Conservation (phyloP, 257 asterid genomes). For the Dorcoceras hygrometricum region DNA sequence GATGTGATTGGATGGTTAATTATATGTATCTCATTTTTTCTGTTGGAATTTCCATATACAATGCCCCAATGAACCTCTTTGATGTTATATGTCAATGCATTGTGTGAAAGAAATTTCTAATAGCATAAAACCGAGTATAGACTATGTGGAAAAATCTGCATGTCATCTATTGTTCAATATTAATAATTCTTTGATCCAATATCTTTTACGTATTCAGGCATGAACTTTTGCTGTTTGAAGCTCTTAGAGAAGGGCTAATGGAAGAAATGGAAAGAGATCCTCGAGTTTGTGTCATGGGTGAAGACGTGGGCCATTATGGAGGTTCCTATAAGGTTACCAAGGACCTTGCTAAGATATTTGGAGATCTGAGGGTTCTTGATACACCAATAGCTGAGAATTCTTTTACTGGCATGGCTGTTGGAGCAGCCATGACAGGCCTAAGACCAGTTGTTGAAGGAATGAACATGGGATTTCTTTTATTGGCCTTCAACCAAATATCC, state of each 20-base stretch:
- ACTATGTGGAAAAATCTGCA: slow-evolving; percentile 1
- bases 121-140: not conserved
- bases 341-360: slow-evolving; percentile 41
- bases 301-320: slow-evolving; percentile 59
- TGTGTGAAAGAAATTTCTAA: not conserved
- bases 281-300: slow-evolving; percentile 50
- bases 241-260: slow-evolving; percentile 50
- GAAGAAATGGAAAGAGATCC: slow-evolving; percentile 62
- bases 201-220: slow-evolving; percentile 34
- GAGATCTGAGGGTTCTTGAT: slow-evolving; percentile 55
- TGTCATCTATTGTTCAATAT: not conserved
- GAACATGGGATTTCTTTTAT: slow-evolving; percentile 56
- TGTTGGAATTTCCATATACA: not conserved
- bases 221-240: slow-evolving; percentile 51
- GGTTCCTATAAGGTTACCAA: slow-evolving; percentile 54
- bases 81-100: slow-evolving; percentile 1
- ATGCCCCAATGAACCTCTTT: not conserved
- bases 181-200: not conserved
- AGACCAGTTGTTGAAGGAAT: slow-evolving; percentile 54
- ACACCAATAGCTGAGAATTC: slow-evolving; percentile 59
- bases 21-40: not conserved
- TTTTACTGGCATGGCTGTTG: slow-evolving; percentile 53
- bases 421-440: slow-evolving; percentile 58
- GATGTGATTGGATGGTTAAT: not conserved
- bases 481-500: slow-evolving; percentile 60